phyloP scores from a whole-genome alignment of 768 basidiomycete genomes.

The Tricholoma hemisulphureum region DNA sequence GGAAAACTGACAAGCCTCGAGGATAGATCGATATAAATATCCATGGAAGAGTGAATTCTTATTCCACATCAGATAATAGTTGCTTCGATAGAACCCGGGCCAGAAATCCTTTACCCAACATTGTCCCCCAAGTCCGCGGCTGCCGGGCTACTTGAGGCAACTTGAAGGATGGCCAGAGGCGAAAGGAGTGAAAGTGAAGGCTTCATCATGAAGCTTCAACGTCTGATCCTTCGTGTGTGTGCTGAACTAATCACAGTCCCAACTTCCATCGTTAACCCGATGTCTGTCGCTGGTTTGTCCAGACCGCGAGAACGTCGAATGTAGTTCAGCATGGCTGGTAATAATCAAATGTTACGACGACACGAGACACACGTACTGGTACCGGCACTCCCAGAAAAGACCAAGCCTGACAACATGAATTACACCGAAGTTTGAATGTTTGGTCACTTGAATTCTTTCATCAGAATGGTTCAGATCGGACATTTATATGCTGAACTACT shows the following conservation, averaged over 20 bases:
- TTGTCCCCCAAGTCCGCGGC: conserved; percentile 41
- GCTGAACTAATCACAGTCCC: conserved; percentile 5
- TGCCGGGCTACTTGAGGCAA: conserved; percentile 27
- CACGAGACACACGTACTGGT: background rate
- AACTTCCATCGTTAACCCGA: conserved; percentile 31
- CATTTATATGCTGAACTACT: background rate
- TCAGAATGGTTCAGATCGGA: no score
- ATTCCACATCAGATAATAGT: no score
- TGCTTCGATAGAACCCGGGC: no score
- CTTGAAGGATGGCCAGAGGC: conserved; percentile 32
- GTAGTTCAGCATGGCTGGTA: background rate
- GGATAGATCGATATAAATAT: no score
- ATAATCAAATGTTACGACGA: background rate
- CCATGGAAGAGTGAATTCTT: no score
- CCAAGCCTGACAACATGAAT: background rate
- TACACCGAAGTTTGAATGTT: no score
- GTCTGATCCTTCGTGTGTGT: background rate
- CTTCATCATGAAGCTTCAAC: conserved; percentile 29
- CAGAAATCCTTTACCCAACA: conserved; percentile 44
- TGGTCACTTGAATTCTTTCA: no score
- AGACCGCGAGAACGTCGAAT: background rate
- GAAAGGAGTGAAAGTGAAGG: conserved; percentile 29
- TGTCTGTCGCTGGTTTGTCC: conserved; percentile 18
- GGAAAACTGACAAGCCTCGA: no score
- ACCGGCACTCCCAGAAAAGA: background rate